Conservation (phyloP, 176 grass and related monocot genomes). For the Musa itinerans region DNA sequence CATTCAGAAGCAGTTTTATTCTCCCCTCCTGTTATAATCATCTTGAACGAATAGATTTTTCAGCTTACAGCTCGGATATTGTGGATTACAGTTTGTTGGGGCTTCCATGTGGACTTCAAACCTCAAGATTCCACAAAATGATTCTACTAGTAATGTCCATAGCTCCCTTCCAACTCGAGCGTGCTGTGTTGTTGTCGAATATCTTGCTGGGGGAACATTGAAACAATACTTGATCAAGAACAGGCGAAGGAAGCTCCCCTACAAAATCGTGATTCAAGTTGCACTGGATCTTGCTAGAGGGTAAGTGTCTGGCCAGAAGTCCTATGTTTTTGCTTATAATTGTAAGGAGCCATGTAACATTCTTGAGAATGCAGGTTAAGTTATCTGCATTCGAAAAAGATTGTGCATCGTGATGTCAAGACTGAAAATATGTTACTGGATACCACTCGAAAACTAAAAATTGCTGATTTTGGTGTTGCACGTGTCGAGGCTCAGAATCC, state of each 20-base stretch:
- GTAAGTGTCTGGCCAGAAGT: slow-evolving; percentile 19
- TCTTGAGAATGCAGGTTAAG: slow-evolving; percentile 33
- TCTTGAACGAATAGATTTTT: neutral
- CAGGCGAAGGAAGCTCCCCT: slow-evolving; percentile 45
- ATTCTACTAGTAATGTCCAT: neutral
- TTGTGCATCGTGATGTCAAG: slow-evolving; percentile 89
- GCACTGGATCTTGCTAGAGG: slow-evolving; percentile 65
- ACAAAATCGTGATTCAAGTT: slow-evolving; percentile 49
- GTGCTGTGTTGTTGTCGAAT: slow-evolving; percentile 69
- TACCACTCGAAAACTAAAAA: slow-evolving; percentile 50
- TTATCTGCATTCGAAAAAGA: slow-evolving; percentile 68
- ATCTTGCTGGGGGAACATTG: slow-evolving; percentile 58
- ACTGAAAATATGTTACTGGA: slow-evolving; percentile 88
- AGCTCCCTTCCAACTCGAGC: slow-evolving; percentile 12
- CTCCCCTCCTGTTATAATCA: neutral
- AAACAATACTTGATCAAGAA: slow-evolving; percentile 69
- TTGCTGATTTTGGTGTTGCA: slow-evolving; percentile 85
- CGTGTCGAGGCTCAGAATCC: slow-evolving; percentile 64
- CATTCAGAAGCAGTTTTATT: neutral
- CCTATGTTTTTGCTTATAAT: neutral
- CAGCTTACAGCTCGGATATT: neutral
- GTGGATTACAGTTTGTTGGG: slow-evolving; percentile 53
- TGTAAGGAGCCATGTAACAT: neutral
- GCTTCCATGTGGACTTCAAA: slow-evolving; percentile 65
- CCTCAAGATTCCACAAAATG: slow-evolving; percentile 51